These are phyloP conservation scores for Calonectria henricotiae DNA, from an alignment of 2,329 filamentous ascomycete species.

Conservation along the genomic window DNA sequence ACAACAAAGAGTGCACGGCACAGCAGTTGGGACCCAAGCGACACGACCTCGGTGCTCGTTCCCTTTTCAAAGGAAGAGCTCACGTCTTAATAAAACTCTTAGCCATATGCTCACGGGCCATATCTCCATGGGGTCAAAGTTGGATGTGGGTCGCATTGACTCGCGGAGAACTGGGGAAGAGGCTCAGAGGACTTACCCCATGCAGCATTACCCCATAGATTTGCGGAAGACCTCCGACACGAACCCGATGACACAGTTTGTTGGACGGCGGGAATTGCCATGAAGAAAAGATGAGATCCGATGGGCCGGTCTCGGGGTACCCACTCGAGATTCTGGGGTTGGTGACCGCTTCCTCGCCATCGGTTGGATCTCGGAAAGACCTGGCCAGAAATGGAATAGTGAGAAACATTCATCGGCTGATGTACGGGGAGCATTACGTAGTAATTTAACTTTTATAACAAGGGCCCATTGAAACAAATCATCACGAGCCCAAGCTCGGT, in stretches of 20 bases:
- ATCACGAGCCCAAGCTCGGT: not conserved
- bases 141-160: not conserved
- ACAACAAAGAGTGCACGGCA: not conserved
- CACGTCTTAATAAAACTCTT: conserved; percentile 9
- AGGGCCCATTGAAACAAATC: not conserved
- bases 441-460: not conserved
- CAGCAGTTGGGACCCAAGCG: not conserved
- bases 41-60: not conserved
- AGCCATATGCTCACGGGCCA: conserved; percentile 1
- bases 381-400: not conserved
- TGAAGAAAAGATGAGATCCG: not conserved
- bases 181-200: not conserved
- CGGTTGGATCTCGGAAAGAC: not conserved
- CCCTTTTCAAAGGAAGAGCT: not conserved
- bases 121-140: not conserved
- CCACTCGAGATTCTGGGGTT: not conserved
- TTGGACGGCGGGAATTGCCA: too few species aligned
- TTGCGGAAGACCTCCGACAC: conserved; percentile 8
- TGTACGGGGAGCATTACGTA: not conserved
- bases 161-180: conserved; percentile 8
- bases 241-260: not conserved
- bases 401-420: not conserved
- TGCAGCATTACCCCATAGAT: conserved; percentile 9
- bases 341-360: not conserved
- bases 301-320: not conserved